Conservation (phyloP, 2,329 filamentous ascomycete species). For the Xylaria arbuscula region DNA sequence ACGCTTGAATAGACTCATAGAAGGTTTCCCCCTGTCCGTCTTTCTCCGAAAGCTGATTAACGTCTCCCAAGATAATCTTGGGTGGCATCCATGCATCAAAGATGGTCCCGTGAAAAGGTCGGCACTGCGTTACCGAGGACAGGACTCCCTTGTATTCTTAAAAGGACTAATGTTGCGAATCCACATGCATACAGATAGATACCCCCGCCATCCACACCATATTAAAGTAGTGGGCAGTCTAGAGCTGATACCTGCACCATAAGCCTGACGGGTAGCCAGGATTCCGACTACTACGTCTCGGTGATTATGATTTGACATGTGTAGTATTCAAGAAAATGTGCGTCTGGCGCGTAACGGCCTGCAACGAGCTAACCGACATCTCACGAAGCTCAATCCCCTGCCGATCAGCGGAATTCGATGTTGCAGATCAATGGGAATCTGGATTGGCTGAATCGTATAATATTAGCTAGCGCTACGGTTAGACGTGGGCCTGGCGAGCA, state of each 20-base stretch:
- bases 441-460: slow-evolving; percentile 1
- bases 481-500: slow-evolving; percentile 1
- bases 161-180: neutral
- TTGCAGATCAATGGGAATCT: slow-evolving; percentile 15
- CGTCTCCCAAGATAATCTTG: neutral
- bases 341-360: neutral
- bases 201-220: neutral
- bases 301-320: slow-evolving; percentile 4
- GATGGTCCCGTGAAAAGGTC: neutral
- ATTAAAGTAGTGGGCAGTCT: neutral
- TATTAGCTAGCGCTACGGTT: slow-evolving; percentile 17
- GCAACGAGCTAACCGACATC: slow-evolving; percentile 13
- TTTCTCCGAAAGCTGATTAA: neutral
- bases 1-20: neutral
- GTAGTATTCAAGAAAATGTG: neutral
- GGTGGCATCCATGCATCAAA: neutral
- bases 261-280: neutral
- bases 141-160: neutral
- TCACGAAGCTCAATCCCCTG: neutral
- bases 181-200: neutral
- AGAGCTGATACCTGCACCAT: neutral
- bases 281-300: slow-evolving; percentile 13
- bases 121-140: neutral
- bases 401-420: neutral
- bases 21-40: neutral